phyloP scores from a whole-genome alignment of 108 stramenopile genomes.

The Skeletonema tropicum region DNA sequence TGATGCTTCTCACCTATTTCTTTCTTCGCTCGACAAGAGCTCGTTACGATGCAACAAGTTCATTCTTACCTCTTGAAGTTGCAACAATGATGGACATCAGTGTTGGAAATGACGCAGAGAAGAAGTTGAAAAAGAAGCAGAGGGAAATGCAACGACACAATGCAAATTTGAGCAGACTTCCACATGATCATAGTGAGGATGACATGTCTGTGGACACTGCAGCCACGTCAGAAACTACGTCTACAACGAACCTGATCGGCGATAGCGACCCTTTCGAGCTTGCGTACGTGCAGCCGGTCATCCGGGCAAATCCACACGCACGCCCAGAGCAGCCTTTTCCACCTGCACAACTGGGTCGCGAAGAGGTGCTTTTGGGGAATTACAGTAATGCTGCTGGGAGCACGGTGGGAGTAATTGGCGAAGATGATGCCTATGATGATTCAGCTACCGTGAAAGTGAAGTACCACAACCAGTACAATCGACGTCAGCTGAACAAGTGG shows the following conservation, averaged over 20 bases:
- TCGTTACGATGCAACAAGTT: conserved; percentile 85
- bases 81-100: conserved; percentile 92
- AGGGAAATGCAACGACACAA: conserved; percentile 10
- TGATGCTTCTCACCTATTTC: conserved; percentile 89
- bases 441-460: conserved; percentile 78
- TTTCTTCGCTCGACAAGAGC: conserved; percentile 85
- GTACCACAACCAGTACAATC: conserved; percentile 76
- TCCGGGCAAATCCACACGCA: conserved; percentile 80
- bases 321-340: conserved; percentile 90
- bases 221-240: not conserved
- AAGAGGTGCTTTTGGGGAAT: conserved; percentile 61
- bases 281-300: conserved; percentile 84
- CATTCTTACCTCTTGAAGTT: conserved; percentile 83
- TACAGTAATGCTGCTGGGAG: conserved; percentile 18
- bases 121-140: conserved; percentile 26
- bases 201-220: conserved; percentile 58
- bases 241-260: conserved; percentile 45
- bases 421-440: conserved; percentile 62
- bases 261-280: conserved; percentile 78
- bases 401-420: conserved; percentile 44
- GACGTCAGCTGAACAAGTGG: conserved; percentile 75
- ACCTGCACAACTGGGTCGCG: conserved; percentile 79
- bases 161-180: not conserved
- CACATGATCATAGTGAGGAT: conserved; percentile 32
- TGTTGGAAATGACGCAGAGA: conserved; percentile 73